Evolutionary conservation across 2,329 filamentous ascomycete genomes (phyloP).

Genomic region (Colletotrichum ledebouriae): DNA sequence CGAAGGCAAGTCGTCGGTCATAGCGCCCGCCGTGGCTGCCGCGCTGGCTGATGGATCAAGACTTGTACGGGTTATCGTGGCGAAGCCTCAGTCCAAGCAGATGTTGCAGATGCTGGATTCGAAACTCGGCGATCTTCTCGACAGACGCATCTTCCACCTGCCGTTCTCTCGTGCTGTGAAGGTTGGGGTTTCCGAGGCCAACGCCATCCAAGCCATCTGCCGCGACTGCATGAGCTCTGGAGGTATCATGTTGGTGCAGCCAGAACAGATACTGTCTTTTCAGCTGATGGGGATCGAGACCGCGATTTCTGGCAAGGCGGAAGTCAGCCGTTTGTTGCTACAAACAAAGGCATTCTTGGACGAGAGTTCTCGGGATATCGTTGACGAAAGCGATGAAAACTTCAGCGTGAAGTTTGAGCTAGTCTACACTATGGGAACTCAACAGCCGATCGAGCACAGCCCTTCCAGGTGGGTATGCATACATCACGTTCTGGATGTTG

Average conservation of each 20-base stretch:
- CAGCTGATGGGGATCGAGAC: constrained; percentile 71
- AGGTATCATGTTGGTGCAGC: constrained; percentile 72
- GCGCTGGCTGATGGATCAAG: constrained; percentile 64
- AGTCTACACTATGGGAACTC: constrained; percentile 71
- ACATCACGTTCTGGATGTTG: constrained; percentile 63
- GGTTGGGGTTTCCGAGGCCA: constrained; percentile 50
- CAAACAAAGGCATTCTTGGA: constrained; percentile 61
- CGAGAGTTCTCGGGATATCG: constrained; percentile 63
- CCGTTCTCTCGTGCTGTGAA: constrained; percentile 69
- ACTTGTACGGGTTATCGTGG: constrained; percentile 71
- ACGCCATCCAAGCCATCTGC: constrained; percentile 54
- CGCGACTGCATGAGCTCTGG: constrained; percentile 61
- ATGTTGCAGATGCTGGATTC: constrained; percentile 69
- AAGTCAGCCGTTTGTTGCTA: constrained; percentile 53
- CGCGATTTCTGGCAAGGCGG: constrained; percentile 49
- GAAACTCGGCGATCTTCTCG: constrained; percentile 68
- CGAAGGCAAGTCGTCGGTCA: constrained; percentile 77
- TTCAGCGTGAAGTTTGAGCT: constrained; percentile 72
- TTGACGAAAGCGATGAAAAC: constrained; percentile 77
- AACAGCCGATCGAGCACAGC: constrained; percentile 63
- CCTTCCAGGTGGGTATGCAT: constrained; percentile 69
- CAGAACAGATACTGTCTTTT: constrained; percentile 74
- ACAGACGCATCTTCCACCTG: constrained; percentile 67
- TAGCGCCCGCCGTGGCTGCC: constrained; percentile 72
- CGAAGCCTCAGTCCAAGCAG: constrained; percentile 72